Evolutionary conservation across 768 basidiomycete genomes (phyloP), one percentile per base, ranked within the genome.

Genomic region (Russula sp.): DNA sequence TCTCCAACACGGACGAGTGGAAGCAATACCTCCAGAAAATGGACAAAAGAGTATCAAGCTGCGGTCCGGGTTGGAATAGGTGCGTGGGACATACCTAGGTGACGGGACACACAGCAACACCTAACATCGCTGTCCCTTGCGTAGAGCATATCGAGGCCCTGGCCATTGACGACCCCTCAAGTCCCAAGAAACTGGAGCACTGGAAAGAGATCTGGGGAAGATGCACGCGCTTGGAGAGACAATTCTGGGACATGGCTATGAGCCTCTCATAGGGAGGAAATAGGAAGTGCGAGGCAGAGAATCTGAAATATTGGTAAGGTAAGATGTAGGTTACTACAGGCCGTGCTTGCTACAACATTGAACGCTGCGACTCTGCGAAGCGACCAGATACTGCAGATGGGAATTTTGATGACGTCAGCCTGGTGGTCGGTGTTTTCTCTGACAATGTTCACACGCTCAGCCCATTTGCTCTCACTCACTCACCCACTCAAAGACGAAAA

Each of bases 231-330:
- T 75, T 97, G 49, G 94, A 98, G 74, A 87, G 83, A 66, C 83
- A 79, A 0, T 96, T 96, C 70, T 98, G 94, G 94, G 89, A 95
- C 49, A 83, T 83, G 77, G 82, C 82, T 5, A 66, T 67, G 64
- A n/a, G 64, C 9, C 29, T 56, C 11, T 66, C 65, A n/a, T 67
- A 50, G 59, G 34, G 34, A 51, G 50, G 34, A 52, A 52, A 38
- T 16, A 7, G 7, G 10, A 36, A 34, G 18, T 18, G 43, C 18
- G 18, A 57, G 39, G 47, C 16, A 32, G 34, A 41, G 59, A 22
- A 52, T 22, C 8, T 2, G 39, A 41, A 13, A 22, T 46, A 22
- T 22, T 29, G 25, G 25, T 29, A 29, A 29, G 25, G 25, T 29
- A 29, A 29, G 25, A 29, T 29, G 25, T 29, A n/a, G 25, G 25